phyloP scores from a whole-genome alignment of 352 stramenopile species.

The Phytophthora lateralis region DNA sequence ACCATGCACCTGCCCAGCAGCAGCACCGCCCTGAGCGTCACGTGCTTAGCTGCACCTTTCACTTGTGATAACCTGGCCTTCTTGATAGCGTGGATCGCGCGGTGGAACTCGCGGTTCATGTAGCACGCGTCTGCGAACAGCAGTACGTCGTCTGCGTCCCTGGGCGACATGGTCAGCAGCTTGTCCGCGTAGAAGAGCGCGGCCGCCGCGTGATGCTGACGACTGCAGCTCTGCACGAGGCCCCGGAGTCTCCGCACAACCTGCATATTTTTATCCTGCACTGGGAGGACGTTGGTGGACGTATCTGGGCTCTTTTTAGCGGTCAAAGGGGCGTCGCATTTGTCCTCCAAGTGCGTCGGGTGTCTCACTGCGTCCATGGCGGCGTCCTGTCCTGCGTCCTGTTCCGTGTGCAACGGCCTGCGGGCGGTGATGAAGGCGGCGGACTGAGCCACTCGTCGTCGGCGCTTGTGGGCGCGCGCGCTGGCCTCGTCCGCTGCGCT shows the following conservation, averaged over 20 bases:
- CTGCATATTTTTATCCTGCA: neutral
- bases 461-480: slow-evolving; percentile 42
- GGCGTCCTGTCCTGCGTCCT: slow-evolving; percentile 4
- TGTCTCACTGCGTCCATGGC: slow-evolving; percentile 20
- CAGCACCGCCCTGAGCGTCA: slow-evolving; percentile 56
- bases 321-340: slow-evolving; percentile 4
- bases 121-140: slow-evolving; percentile 84
- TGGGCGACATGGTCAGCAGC: slow-evolving; percentile 62
- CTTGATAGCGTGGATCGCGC: slow-evolving; percentile 79
- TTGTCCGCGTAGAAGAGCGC: slow-evolving; percentile 87
- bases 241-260: slow-evolving; percentile 41
- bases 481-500: slow-evolving; percentile 31
- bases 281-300: neutral
- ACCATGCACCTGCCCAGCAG: slow-evolving; percentile 80
- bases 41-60: slow-evolving; percentile 6
- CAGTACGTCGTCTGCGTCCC: slow-evolving; percentile 57
- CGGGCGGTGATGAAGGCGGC: slow-evolving; percentile 39
- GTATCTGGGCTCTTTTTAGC: slow-evolving; percentile 1
- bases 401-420: slow-evolving; percentile 13
- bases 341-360: slow-evolving; percentile 8
- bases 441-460: slow-evolving; percentile 36
- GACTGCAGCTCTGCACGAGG: slow-evolving; percentile 52
- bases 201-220: slow-evolving; percentile 54
- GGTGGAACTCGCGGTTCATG: slow-evolving; percentile 68
- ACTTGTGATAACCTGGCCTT: slow-evolving; percentile 42